These are phyloP conservation scores for Aspergillus olivimuriae DNA, from an alignment of 495 filamentous ascomycete species.

Conservation along the genomic window DNA sequence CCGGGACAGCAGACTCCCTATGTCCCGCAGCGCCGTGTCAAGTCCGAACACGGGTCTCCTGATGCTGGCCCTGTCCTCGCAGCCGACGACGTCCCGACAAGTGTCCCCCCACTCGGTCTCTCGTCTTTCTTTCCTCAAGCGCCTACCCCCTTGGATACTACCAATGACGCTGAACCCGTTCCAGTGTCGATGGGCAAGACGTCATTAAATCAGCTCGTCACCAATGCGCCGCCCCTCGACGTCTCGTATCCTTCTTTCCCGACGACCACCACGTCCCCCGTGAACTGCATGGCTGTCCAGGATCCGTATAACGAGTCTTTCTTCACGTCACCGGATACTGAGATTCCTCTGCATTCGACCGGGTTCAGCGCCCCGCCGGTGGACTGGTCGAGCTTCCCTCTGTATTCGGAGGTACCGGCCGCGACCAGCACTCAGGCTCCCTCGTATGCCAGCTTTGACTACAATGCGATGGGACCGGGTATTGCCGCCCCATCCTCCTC, in stretches of 20 bases:
- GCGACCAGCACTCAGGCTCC: conserved; percentile 64
- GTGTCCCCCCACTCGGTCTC: conserved; percentile 61
- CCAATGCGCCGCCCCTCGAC: conserved; percentile 33
- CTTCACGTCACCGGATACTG: conserved; percentile 51
- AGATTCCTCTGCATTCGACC: conserved; percentile 60
- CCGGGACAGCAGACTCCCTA: conserved; percentile 30
- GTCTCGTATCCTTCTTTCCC: conserved; percentile 32
- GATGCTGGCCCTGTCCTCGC: conserved; percentile 47
- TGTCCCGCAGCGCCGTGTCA: conserved; percentile 49
- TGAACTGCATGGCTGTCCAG: conserved; percentile 38
- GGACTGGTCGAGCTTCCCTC: conserved; percentile 69
- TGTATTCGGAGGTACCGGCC: conserved; percentile 54
- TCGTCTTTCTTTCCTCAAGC: conserved; percentile 49
- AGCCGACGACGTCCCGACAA: conserved; percentile 53
- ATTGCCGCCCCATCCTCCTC: conserved; percentile 61
- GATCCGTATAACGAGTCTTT: conserved; percentile 38
- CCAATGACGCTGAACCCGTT: conserved; percentile 20
- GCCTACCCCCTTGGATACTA: conserved; percentile 34
- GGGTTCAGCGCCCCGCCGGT: conserved; percentile 57
- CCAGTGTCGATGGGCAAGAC: conserved; percentile 27
- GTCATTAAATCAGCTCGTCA: conserved; percentile 32
- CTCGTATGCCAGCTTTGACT: conserved; percentile 64
- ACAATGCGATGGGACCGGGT: conserved; percentile 43
- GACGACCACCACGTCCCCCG: conserved; percentile 29
- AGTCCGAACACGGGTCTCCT: conserved; percentile 69